Evolutionary conservation across 2,329 filamentous ascomycete species (phyloP), one percentile per base, ranked within the genome.

Genomic region (Sporothrix euskadiensis): DNA sequence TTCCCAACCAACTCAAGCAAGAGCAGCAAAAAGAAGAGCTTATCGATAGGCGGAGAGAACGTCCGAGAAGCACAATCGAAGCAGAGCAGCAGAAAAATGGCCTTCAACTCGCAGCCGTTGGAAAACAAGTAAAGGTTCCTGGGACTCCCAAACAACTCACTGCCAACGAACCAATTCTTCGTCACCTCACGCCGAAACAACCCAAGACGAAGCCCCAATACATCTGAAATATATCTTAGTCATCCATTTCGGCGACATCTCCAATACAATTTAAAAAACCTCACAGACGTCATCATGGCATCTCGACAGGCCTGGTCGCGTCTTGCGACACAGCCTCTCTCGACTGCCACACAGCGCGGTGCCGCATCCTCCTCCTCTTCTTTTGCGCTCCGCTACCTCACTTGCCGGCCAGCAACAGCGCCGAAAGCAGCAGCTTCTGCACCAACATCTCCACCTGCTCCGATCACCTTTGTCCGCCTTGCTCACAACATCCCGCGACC

Each of bases 401-500:
- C 44, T 4, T 44, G 65, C 16, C 65, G 65, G 16, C 41, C 65
- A 16, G 8, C 65, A 10, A 14, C 65, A 0, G 30, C 39, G 0
- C 16, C 52, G 52, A 19, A 12, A 49, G 52, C 52, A 8, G 19
- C 49, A 8, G 32, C 30, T 19, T 6, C 59, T 6, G n/a, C 30
- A 19, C 59, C 30, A 12, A 0, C 44, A 49, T 49, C 14, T n/a
- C 30, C 16, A 19, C 6, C 47, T 52, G 19, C 52, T 30, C n/a
- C 52, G 22, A 12, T 19, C 10, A 22, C 59, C 2, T 71, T 65
- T 7, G 14, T 49, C 19, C 74, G 74, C 9, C n/a, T 9, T 16
- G 56, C 69, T 3, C 74, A 75, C 65, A 66, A 16, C 65, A 75
- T 75, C 22, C 74, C 74, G 1, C 72, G 71, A 7, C 74, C 74